Percentiles rank a stretch among this genome's conserved stretches.
phyloP scores from a whole-genome alignment of 176 grass and related monocot genomes.

The Musa itinerans region DNA sequence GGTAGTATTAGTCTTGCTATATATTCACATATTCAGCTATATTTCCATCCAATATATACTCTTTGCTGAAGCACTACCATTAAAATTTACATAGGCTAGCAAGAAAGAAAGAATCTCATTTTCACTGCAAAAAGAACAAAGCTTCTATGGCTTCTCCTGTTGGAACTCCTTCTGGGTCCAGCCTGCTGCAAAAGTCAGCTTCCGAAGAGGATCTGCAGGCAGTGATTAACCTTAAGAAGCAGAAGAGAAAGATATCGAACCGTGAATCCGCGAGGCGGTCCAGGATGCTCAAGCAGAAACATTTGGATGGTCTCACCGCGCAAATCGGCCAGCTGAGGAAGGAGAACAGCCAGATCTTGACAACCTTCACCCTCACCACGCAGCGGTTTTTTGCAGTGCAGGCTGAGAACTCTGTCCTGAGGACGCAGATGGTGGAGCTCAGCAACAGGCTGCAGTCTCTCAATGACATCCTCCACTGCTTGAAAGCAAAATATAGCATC shows the following conservation, averaged over 20 bases:
- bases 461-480: too few relatives aligned
- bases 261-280: slow-evolving; percentile 79
- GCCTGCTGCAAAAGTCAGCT: slow-evolving; percentile 19
- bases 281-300: slow-evolving; percentile 77
- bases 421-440: not conserved
- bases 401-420: not conserved
- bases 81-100: not conserved
- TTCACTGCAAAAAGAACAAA: slow-evolving; percentile 20
- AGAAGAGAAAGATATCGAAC: slow-evolving; percentile 84
- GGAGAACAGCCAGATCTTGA: slow-evolving; percentile 53
- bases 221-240: slow-evolving; percentile 54
- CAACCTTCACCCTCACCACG: slow-evolving; percentile 27
- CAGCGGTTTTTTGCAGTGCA: not conserved
- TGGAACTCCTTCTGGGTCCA: slow-evolving; percentile 29
- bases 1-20: too few relatives aligned
- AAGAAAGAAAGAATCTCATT: not conserved
- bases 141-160: slow-evolving; percentile 62
- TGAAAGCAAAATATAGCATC: too few relatives aligned
- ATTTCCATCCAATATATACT: not conserved
- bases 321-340: slow-evolving; percentile 54
- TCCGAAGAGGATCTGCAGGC: slow-evolving; percentile 49
- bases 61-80: not conserved
- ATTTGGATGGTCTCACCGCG: slow-evolving; percentile 60
- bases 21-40: too few relatives aligned
- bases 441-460: too few relatives aligned